A percentile compares a stretch with the other conserved stretches of the same genome.
Evolutionary conservation across 2,329 filamentous ascomycete genomes (phyloP).

Genomic region (Diaporthe citriasiana): DNA sequence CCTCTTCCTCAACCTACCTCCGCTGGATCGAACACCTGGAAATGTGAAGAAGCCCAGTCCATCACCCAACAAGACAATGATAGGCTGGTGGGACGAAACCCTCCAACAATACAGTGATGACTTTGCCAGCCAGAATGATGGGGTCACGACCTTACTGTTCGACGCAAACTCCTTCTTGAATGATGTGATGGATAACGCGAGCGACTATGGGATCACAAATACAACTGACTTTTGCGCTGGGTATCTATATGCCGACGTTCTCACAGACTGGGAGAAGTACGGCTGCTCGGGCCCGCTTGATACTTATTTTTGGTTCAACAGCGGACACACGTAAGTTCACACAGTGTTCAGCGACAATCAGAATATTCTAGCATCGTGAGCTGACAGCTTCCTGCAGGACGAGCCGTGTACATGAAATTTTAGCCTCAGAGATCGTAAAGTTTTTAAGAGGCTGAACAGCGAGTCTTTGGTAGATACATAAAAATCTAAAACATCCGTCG

Average conservation of each 20-base stretch:
- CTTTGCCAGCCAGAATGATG: slow-evolving; percentile 50
- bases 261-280: slow-evolving; percentile 43
- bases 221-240: slow-evolving; percentile 48
- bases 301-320: slow-evolving; percentile 52
- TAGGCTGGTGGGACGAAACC: slow-evolving; percentile 59
- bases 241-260: slow-evolving; percentile 46
- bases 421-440: slow-evolving; percentile 15
- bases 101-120: slow-evolving; percentile 51
- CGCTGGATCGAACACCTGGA: slow-evolving; percentile 60
- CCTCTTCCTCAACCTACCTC: slow-evolving; percentile 67
- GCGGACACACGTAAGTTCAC: slow-evolving; percentile 46
- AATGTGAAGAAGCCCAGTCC: slow-evolving; percentile 51
- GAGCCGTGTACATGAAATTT: slow-evolving; percentile 15
- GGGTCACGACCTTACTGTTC: slow-evolving; percentile 48
- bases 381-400: neutral
- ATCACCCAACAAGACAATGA: slow-evolving; percentile 60
- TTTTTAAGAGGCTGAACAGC: neutral
- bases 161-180: slow-evolving; percentile 52
- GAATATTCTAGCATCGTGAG: neutral
- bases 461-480: neutral
- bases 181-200: slow-evolving; percentile 48
- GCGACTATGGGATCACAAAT: slow-evolving; percentile 48
- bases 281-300: slow-evolving; percentile 48
- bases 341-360: accelerated
- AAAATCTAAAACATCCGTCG: neutral